These are phyloP conservation scores for Venustampulla echinocandica DNA, from an alignment of 495 filamentous ascomycete species.

Conservation along the genomic window DNA sequence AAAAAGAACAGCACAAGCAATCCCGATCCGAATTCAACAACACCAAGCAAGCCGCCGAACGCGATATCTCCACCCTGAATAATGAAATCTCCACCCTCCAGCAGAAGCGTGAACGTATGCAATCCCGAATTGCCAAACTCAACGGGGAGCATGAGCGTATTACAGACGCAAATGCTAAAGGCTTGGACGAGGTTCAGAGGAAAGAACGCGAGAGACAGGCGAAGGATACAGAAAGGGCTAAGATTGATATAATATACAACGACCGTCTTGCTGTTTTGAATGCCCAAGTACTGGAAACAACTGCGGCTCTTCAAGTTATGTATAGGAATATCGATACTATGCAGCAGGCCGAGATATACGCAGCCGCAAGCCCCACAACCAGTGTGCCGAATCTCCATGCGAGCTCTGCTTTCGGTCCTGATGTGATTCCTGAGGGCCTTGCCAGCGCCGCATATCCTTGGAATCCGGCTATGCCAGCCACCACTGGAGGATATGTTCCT, in stretches of 20 bases:
- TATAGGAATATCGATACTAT: neutral
- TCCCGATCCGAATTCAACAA: slow-evolving; percentile 50
- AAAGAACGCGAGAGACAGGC: slow-evolving; percentile 59
- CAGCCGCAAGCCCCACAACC: slow-evolving; percentile 7
- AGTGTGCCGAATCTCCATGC: slow-evolving; percentile 10
- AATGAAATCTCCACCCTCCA: slow-evolving; percentile 57
- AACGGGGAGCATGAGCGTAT: slow-evolving; percentile 73
- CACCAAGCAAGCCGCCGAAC: slow-evolving; percentile 54
- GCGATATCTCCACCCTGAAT: slow-evolving; percentile 53
- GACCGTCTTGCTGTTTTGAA: slow-evolving; percentile 8
- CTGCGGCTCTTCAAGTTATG: slow-evolving; percentile 1
- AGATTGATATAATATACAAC: slow-evolving; percentile 37
- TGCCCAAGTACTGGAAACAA: slow-evolving; percentile 6
- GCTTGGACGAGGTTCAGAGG: slow-evolving; percentile 64
- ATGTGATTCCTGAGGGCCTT: slow-evolving; percentile 10
- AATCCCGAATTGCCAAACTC: slow-evolving; percentile 63
- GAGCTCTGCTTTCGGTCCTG: slow-evolving; percentile 1
- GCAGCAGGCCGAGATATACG: slow-evolving; percentile 5
- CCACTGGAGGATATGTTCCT: slow-evolving; percentile 3
- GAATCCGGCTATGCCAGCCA: slow-evolving; percentile 6
- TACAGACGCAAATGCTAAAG: slow-evolving; percentile 64
- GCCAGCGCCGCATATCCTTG: slow-evolving; percentile 10
- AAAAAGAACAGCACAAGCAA: slow-evolving; percentile 53
- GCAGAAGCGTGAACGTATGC: slow-evolving; percentile 71
- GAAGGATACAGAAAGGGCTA: slow-evolving; percentile 54